These are phyloP conservation scores for Boletus tylopilopsis DNA, from an alignment of 768 basidiomycete species.

Conservation along the genomic window DNA sequence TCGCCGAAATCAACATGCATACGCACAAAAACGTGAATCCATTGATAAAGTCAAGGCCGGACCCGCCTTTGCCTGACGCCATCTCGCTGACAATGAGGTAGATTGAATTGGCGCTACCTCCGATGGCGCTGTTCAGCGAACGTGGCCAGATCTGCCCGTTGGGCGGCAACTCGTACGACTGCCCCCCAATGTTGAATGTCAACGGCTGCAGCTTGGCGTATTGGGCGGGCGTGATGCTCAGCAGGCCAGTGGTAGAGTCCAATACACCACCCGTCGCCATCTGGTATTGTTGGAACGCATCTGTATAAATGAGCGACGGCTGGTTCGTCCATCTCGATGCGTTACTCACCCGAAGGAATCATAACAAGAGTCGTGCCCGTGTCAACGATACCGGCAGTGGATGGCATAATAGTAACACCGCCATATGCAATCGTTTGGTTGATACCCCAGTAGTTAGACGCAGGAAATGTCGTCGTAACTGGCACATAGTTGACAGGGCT, in stretches of 20 bases:
- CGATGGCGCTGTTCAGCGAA: conserved; percentile 29
- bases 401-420: conserved; percentile 13
- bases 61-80: conserved; percentile 4
- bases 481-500: conserved; percentile 19
- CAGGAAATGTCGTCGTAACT: conserved; percentile 20
- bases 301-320: not conserved
- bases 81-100: conserved; percentile 29
- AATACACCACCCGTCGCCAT: not conserved
- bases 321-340: no score
- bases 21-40: conserved; percentile 19
- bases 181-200: not conserved
- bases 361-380: conserved; percentile 26
- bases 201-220: not conserved
- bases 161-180: conserved; percentile 11
- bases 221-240: not conserved
- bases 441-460: conserved; percentile 31
- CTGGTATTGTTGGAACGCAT: not conserved
- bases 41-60: conserved; percentile 17
- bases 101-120: conserved; percentile 19
- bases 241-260: not conserved
- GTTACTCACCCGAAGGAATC: conserved; percentile 18
- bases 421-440: conserved; percentile 31
- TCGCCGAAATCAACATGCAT: no score
- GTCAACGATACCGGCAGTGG: conserved; percentile 33
- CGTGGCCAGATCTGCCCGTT: conserved; percentile 36